Percentiles rank a stretch among this genome's conserved stretches.
These are phyloP conservation scores for Suillus tomentosus DNA, from an alignment of 768 basidiomycete species.

Conservation along the genomic window DNA sequence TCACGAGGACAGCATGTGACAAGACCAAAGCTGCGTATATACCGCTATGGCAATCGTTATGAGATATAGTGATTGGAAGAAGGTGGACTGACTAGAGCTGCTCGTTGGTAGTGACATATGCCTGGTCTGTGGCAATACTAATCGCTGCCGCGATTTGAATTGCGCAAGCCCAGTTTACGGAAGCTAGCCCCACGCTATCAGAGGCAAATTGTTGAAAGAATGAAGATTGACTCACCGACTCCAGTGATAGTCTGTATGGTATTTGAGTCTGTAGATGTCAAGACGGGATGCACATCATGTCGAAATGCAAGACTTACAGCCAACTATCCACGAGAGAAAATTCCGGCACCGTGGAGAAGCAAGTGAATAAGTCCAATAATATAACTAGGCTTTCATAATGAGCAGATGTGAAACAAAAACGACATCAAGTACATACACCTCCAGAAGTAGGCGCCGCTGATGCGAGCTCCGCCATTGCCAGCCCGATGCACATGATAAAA, in stretches of 20 bases:
- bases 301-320: constrained; percentile 37
- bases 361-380: constrained; percentile 5
- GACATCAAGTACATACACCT: not conserved
- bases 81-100: constrained; percentile 45
- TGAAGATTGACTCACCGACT: constrained; percentile 10
- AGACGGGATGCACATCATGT: not conserved
- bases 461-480: constrained; percentile 71
- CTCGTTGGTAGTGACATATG: constrained; percentile 44
- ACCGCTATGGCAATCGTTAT: constrained; percentile 16
- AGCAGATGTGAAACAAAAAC: not conserved
- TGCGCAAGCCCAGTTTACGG: constrained; percentile 3
- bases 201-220: not conserved
- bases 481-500: constrained; percentile 62
- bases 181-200: not conserved
- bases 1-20: constrained; percentile 3
- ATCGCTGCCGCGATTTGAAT: constrained; percentile 18
- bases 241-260: constrained; percentile 42
- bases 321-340: constrained; percentile 35
- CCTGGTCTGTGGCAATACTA: constrained; percentile 40
- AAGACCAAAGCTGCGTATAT: not conserved
- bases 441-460: constrained; percentile 3
- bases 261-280: not conserved
- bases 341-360: not conserved
- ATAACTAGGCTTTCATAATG: constrained; percentile 20
- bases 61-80: constrained; percentile 43